These are phyloP conservation scores for Fusarium sp. DNA, from an alignment of 2,329 filamentous ascomycete species.

Conservation along the genomic window DNA sequence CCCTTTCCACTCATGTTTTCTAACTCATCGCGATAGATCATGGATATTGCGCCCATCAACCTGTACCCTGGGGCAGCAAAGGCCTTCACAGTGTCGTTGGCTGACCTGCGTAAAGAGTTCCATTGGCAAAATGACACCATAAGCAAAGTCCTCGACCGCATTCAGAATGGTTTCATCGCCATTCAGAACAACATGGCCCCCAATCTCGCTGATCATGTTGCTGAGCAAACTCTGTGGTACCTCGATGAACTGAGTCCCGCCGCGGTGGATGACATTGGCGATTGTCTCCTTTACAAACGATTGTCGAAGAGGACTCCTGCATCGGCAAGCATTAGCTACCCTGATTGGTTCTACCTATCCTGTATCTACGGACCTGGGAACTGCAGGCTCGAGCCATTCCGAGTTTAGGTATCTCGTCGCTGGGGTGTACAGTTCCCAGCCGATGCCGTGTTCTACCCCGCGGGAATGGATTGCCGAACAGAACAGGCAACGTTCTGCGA, in stretches of 20 bases:
- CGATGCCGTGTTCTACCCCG: neutral
- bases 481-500: neutral
- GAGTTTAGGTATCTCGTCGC: neutral
- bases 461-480: accelerated
- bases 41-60: accelerated
- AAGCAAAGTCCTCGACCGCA: neutral
- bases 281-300: accelerated
- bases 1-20: no score
- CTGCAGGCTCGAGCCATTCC: neutral
- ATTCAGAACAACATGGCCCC: neutral
- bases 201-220: neutral
- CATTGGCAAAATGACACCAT: accelerated
- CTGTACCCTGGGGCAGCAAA: no score
- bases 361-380: neutral
- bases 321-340: neutral
- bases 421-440: neutral
- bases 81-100: no score
- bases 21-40: no score
- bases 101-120: no score
- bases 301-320: accelerated
- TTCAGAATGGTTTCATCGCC: neutral
- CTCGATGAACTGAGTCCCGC: neutral
- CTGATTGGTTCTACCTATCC: neutral
- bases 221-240: accelerated
- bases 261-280: accelerated